Conservation (phyloP, 129 eudicot species). For the Daucus carota region DH1_v3.0 NC_030382.2:53079501-53080000, state of each 20-base stretch:
- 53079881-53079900: too few species aligned
- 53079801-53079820: conserved; percentile 59
- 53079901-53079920: too few species aligned
- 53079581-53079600: conserved; percentile 89
- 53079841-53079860: too few species aligned
- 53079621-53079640: conserved; percentile 79
- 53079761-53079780: conserved; percentile 90
- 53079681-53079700: conserved; percentile 70
- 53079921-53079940: too few species aligned
- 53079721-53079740: conserved; percentile 82
- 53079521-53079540: conserved; percentile 78
- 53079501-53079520: conserved; percentile 93
- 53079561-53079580: conserved; percentile 95
- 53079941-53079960: too few species aligned
- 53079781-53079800: conserved; percentile 91
- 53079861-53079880: too few species aligned
- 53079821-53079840: neutral
- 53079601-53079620: conserved; percentile 92
- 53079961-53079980: too few species aligned
- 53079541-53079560: conserved; percentile 91
- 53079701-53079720: conserved; percentile 96
- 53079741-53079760: conserved; percentile 95
- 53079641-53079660: conserved; percentile 81
- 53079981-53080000: too few species aligned
- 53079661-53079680: conserved; percentile 92